A percentile compares a stretch with the other conserved stretches of the same genome.
Evolutionary conservation across 495 filamentous ascomycete species (phyloP).

Genomic region (Lichenothelia convexa): DNA sequence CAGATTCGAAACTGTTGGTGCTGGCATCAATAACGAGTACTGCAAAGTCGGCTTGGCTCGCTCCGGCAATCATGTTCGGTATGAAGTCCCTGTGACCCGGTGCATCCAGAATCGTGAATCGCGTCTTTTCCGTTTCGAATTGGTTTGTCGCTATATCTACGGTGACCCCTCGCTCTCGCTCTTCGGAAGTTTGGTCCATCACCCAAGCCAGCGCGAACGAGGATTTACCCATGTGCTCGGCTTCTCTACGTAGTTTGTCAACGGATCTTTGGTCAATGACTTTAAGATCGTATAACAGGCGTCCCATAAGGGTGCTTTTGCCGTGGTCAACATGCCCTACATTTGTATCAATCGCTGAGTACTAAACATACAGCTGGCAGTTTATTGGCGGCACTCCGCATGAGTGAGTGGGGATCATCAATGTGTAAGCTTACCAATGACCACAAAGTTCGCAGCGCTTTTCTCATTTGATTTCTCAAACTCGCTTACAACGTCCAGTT

Average conservation of each 20-base stretch:
- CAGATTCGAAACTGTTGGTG: conserved; percentile 78
- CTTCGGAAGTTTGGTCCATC: conserved; percentile 73
- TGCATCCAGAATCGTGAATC: conserved; percentile 88
- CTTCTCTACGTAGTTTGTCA: conserved; percentile 72
- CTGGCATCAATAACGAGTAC: conserved; percentile 84
- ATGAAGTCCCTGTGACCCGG: conserved; percentile 93
- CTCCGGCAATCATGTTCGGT: conserved; percentile 96
- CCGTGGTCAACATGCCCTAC: conserved; percentile 93
- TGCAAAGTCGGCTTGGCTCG: conserved; percentile 89
- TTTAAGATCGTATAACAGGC: conserved; percentile 73
- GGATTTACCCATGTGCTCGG: conserved; percentile 77
- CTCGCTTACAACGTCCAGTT: conserved; percentile 67
- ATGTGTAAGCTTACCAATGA: conserved; percentile 65
- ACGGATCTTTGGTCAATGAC: conserved; percentile 75
- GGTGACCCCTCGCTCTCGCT: conserved; percentile 78
- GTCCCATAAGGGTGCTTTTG: conserved; percentile 94
- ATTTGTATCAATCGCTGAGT: too few relatives aligned
- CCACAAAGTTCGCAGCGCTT: conserved; percentile 80
- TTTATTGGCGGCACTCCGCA: too few relatives aligned
- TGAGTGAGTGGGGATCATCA: too few relatives aligned
- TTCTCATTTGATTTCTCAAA: conserved; percentile 60
- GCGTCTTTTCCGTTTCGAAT: conserved; percentile 71
- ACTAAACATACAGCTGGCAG: too few relatives aligned
- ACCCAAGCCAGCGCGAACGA: conserved; percentile 97
- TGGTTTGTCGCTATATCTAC: conserved; percentile 91